Evolutionary conservation across 345 rosid genomes (phyloP), one percentile per base, ranked within the genome.

Genomic region (Kandelia obovata): DNA sequence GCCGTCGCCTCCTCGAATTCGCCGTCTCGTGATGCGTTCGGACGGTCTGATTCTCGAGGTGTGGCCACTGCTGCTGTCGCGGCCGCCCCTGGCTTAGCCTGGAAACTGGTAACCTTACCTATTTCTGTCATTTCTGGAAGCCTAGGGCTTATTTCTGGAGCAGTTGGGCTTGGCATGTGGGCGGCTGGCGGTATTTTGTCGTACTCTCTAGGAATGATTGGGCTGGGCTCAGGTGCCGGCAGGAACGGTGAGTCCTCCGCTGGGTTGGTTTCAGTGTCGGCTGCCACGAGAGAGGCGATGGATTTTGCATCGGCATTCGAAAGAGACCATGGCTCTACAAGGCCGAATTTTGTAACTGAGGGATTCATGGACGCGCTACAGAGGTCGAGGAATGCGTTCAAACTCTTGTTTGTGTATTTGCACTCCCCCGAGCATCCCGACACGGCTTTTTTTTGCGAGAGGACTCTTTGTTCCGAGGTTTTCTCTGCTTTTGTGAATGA

Each of bases 391-490:
- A 84, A 67, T 13, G 83, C 67, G 43, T 96, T 78, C 49, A 96
- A 92, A 82, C 77, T 96, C 51, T 52, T 96, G 61, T 96, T 96
- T 34, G 96, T 92, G 68, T 96, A 96, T 73, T 82, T 96, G 87
- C 99, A 96, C 75, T 96, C 99, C 5, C 97, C 96, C 1, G 99
- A 96, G 70, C 99, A 96, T 73, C 97, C 92, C 1, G 98, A 96
- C 70, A 83, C 98, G 11, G 88, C 89, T 5, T 59, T 39, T 35
- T 96, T 96, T 75, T 96, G 98, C 5, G 85, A 86, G 76, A 71
- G 88, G 71, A 84, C 97, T 43, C 80, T 96, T 64, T 89, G 98
- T 62, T 81, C 86, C 7, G 92, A 92, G 74, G 77, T 63, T 0
- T 52, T 96, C 49, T 71, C 85, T 0, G 87, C 85, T 5, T 96